A percentile compares a stretch with the other conserved stretches of the same genome.
Evolutionary conservation across 495 filamentous ascomycete genomes (phyloP).

Genomic region (Trichodelitschia bisporula): DNA sequence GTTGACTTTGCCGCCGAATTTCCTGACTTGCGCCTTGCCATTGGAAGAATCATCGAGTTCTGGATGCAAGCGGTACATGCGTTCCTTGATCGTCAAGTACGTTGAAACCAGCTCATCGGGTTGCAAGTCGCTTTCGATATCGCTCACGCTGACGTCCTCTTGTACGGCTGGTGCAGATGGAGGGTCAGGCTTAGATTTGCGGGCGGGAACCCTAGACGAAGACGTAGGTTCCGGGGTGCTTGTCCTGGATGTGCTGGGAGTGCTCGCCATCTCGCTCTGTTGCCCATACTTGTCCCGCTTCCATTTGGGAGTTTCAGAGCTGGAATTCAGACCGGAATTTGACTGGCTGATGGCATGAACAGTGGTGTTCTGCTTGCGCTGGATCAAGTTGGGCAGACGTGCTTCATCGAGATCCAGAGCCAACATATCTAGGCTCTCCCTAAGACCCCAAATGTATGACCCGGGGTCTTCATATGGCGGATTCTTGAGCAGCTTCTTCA

Average conservation of each 20-base stretch:
- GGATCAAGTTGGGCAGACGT: constrained; percentile 12
- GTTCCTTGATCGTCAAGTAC: constrained; percentile 46
- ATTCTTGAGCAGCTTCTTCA: constrained; percentile 32
- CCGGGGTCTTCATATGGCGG: constrained; percentile 22
- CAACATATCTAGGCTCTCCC: constrained; percentile 73
- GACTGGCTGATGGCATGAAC: neutral
- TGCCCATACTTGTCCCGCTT: too few species aligned
- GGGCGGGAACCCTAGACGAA: too few species aligned
- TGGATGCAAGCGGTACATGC: constrained; percentile 49
- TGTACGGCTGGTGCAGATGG: too few species aligned
- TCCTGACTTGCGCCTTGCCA: constrained; percentile 16
- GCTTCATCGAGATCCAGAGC: constrained; percentile 39
- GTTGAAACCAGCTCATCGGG: constrained; percentile 52
- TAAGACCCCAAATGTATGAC: constrained; percentile 44
- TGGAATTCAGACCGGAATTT: too few species aligned
- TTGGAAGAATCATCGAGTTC: constrained; percentile 21
- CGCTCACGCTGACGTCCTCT: constrained; percentile 14
- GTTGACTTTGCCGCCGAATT: constrained; percentile 10
- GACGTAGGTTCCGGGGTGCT: too few species aligned
- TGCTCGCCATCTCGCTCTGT: constrained; percentile 1
- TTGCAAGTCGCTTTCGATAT: constrained; percentile 29
- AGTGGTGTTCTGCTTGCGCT: constrained; percentile 2
- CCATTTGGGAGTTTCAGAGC: too few species aligned
- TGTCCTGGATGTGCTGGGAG: constrained; percentile 5
- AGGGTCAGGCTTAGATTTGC: too few species aligned